Evolutionary conservation across 2,329 filamentous ascomycete genomes (phyloP).

Genomic region (Fusarium penzigii): DNA sequence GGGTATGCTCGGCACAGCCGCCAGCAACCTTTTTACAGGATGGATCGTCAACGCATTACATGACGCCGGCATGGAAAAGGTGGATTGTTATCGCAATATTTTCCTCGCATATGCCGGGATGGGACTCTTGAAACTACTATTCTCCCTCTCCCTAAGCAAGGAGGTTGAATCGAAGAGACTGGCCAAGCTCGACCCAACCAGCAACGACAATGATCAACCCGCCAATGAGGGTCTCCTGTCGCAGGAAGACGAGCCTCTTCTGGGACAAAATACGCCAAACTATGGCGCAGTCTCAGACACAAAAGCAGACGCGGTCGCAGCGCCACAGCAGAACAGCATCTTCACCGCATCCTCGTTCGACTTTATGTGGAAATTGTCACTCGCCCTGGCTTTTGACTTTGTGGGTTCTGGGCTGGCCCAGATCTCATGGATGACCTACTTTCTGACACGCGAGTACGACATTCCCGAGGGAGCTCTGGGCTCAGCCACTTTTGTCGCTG

Average conservation of each 20-base stretch:
- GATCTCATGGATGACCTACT: constrained; percentile 29
- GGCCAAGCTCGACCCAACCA: constrained; percentile 4
- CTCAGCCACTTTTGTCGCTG: constrained; percentile 21
- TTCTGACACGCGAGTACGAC: constrained; percentile 25
- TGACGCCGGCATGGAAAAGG: constrained; percentile 6
- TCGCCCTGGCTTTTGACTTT: constrained; percentile 23
- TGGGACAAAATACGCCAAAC: neutral
- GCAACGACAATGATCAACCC: neutral
- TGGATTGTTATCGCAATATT: constrained; percentile 15
- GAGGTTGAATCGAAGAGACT: constrained; percentile 13
- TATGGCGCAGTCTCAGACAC: constrained; percentile 8
- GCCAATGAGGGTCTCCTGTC: neutral
- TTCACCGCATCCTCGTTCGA: constrained; percentile 17
- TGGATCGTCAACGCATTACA: constrained; percentile 19
- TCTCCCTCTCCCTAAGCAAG: constrained; percentile 9
- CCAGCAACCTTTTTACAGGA: constrained; percentile 20
- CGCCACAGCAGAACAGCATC: constrained; percentile 2
- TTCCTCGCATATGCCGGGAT: constrained; percentile 19
- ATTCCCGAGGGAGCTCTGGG: constrained; percentile 21
- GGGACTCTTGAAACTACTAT: constrained; percentile 18
- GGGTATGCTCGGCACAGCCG: constrained; percentile 24
- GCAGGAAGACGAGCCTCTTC: constrained; percentile 13
- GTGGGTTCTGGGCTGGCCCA: constrained; percentile 22
- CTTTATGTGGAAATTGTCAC: constrained; percentile 24
- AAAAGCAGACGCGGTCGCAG: neutral